Percentiles rank a stretch among this genome's conserved stretches.
These are phyloP conservation scores for Colletotrichum chlorophyti DNA, from an alignment of 2,329 filamentous ascomycete species.

Conservation along the genomic window DNA sequence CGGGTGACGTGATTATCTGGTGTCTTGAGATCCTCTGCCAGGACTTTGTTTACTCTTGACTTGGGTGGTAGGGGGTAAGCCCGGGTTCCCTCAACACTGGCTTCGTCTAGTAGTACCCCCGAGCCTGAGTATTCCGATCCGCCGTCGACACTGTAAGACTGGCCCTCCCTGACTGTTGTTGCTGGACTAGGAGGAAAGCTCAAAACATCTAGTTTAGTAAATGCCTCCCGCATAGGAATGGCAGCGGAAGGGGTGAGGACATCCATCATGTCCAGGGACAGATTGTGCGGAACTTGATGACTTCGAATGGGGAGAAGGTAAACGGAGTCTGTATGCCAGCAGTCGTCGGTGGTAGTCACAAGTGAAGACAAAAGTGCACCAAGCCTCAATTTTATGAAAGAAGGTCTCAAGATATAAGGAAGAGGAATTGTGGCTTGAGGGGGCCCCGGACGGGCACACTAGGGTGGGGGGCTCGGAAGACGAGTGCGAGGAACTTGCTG, in stretches of 20 bases:
- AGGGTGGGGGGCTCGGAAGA: no score
- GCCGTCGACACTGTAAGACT: slow-evolving; percentile 41
- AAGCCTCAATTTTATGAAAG: neutral
- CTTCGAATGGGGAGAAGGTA: neutral
- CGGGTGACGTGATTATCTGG: slow-evolving; percentile 83
- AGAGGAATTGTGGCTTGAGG: slow-evolving; percentile 22
- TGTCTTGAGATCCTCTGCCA: slow-evolving; percentile 81
- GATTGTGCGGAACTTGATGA: neutral
- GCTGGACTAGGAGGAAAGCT: slow-evolving; percentile 48
- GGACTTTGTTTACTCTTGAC: slow-evolving; percentile 64
- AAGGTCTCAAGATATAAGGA: neutral
- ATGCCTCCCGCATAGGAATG: slow-evolving; percentile 5
- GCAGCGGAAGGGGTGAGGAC: neutral
- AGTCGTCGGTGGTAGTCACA: neutral
- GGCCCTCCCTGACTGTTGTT: slow-evolving; percentile 45
- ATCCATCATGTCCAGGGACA: no score
- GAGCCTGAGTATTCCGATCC: slow-evolving; percentile 9
- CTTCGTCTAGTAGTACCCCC: slow-evolving; percentile 26
- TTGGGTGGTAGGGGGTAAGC: slow-evolving; percentile 73
- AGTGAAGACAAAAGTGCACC: neutral
- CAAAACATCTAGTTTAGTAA: slow-evolving; percentile 21
- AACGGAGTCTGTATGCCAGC: neutral
- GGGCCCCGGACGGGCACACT: slow-evolving; percentile 10
- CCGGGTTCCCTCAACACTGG: slow-evolving; percentile 30
- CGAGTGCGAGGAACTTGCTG: slow-evolving; percentile 11